A percentile compares a stretch with the other conserved stretches of the same genome.
phyloP scores from a whole-genome alignment of 352 stramenopile species.

The Phytophthora chlamydospora region DNA sequence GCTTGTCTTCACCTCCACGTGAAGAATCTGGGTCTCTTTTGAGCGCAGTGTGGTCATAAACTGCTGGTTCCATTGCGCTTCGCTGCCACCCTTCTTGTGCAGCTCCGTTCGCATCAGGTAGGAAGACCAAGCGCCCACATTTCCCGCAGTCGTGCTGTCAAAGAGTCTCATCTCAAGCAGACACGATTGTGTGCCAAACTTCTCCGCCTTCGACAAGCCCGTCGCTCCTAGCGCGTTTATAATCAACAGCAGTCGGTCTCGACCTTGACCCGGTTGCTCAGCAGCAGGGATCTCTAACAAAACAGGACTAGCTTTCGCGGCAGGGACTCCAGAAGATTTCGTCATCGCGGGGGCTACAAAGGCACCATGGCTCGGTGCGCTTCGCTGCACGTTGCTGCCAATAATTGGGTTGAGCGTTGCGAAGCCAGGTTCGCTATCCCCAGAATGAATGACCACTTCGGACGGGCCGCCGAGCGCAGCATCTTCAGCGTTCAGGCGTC shows the following conservation, averaged over 20 bases:
- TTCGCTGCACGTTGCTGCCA: constrained; percentile 24
- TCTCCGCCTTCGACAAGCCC: constrained; percentile 67
- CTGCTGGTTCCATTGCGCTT: constrained; percentile 86
- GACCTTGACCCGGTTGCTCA: constrained; percentile 22
- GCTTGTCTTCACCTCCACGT: constrained; percentile 64
- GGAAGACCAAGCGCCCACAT: constrained; percentile 20
- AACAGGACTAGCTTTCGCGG: constrained; percentile 31
- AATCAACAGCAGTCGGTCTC: constrained; percentile 42
- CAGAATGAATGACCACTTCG: constrained; percentile 79
- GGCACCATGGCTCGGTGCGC: constrained; percentile 18
- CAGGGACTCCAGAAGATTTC: constrained; percentile 27
- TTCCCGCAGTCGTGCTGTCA: constrained; percentile 13
- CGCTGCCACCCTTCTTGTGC: constrained; percentile 83
- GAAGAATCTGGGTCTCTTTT: constrained; percentile 57
- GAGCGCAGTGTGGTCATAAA: constrained; percentile 64
- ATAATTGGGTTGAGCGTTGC: constrained; percentile 76
- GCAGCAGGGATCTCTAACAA: constrained; percentile 55
- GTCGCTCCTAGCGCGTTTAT: constrained; percentile 70
- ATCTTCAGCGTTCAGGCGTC: constrained; percentile 31
- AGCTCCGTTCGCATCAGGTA: constrained; percentile 59
- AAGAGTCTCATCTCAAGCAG: constrained; percentile 65
- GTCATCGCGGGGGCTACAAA: constrained; percentile 32
- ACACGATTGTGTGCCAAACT: constrained; percentile 82
- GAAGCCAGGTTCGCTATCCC: constrained; percentile 69
- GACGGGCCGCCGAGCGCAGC: constrained; percentile 37